A percentile compares a stretch with the other conserved stretches of the same genome.
phyloP scores from a whole-genome alignment of 2,329 filamentous ascomycete genomes.

The Talaromyces sp. region DNA sequence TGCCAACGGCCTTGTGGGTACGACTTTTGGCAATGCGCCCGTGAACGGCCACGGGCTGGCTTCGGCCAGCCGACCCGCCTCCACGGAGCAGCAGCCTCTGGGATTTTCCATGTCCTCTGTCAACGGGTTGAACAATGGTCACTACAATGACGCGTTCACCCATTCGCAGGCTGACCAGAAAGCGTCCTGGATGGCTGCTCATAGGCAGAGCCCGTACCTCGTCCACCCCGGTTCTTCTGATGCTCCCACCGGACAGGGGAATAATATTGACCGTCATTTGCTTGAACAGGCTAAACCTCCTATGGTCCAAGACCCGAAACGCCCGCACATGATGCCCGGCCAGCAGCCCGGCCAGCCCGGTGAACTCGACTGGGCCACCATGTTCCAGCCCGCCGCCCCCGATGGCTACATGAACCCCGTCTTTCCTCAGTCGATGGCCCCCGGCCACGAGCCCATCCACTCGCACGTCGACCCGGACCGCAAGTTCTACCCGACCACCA shows the following conservation, averaged over 20 bases:
- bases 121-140: constrained; percentile 39
- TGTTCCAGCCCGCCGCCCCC: constrained; percentile 71
- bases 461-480: constrained; percentile 56
- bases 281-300: constrained; percentile 41
- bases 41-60: constrained; percentile 38
- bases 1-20: constrained; percentile 40
- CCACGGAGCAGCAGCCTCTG: constrained; percentile 39
- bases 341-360: constrained; percentile 56
- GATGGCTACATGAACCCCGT: constrained; percentile 60
- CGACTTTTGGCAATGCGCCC: constrained; percentile 38
- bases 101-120: constrained; percentile 39
- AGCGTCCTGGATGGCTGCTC: constrained; percentile 40
- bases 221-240: constrained; percentile 36
- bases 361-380: constrained; percentile 68
- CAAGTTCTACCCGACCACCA: constrained; percentile 48
- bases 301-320: constrained; percentile 36
- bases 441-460: constrained; percentile 67
- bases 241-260: constrained; percentile 33
- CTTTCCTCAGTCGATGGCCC: constrained; percentile 62
- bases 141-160: constrained; percentile 15
- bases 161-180: constrained; percentile 25
- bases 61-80: constrained; percentile 30
- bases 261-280: constrained; percentile 40
- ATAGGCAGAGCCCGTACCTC: constrained; percentile 42
- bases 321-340: constrained; percentile 52